Evolutionary conservation across 106 monocot species (phyloP), one percentile per base, ranked within the genome.

Genomic region (Agapanthus africanus): DNA sequence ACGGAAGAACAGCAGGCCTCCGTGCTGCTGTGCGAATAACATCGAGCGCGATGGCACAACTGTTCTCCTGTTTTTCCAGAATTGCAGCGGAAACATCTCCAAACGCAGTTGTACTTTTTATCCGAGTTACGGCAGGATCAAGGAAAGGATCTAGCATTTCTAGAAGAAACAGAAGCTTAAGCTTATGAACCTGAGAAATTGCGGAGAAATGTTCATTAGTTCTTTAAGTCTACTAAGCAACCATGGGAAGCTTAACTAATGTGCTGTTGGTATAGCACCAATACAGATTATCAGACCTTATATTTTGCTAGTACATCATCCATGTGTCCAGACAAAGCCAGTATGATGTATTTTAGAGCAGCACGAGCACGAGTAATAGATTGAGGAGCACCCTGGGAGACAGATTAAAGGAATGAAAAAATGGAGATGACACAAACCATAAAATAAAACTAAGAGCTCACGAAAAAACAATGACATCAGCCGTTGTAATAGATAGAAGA

Each of bases 101-200:
- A 82, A 85, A 92, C 67, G 80, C 69, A 74, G 78, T 79, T 37
- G 84, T 73, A 72, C 75, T 77, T 40, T 82, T 84, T 16, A 65
- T 63, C 18, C 73, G 35, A 70, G 42, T 73, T 44, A 89, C 72
- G 26, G 82, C 78, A 59, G 92, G 92, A 69, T 92, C 82, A 22
- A 97, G 82, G 77, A 97, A 92, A 54, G 86, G 86, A 67, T 97
- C 92, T n/a, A 97, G 77, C 97, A 97, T 97, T 79, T 97, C 97
- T 66, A 97, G 63, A 63, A 97, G 77, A 73, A 97, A 97, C 47
- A 97, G 84, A 19, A 97, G 50, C 54, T 82, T 92, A 71, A 85
- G 86, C 73, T 92, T 97, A 36, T 81, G 59, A 75, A 90, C 97
- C 97, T 97, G 84, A 52, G 50, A 65, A 66, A 61, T 40, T 51